A percentile compares a stretch with the other conserved stretches of the same genome.
These are phyloP conservation scores for Clonostachys chloroleuca DNA, from an alignment of 2,329 filamentous ascomycete species.

Conservation along the genomic window DNA sequence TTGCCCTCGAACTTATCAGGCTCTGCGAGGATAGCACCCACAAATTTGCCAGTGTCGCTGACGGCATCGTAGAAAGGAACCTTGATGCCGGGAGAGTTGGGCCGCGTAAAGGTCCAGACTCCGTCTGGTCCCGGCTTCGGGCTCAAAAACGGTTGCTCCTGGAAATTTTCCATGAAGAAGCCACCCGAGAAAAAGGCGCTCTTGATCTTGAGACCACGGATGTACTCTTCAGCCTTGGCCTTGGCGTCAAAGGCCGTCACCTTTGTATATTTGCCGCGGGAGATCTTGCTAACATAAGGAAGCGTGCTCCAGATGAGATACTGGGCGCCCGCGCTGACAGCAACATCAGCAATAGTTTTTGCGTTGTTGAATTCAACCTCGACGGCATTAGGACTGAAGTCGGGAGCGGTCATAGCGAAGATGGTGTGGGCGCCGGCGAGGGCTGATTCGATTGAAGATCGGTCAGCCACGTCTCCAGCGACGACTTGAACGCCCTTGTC, in stretches of 20 bases:
- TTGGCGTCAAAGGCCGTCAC: constrained; percentile 53
- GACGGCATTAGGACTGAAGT: constrained; percentile 21
- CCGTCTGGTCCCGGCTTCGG: background rate
- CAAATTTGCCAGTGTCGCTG: background rate
- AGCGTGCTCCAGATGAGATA: constrained; percentile 42
- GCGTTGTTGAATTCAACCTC: constrained; percentile 33
- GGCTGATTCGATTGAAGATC: constrained; percentile 29
- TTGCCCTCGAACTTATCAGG: background rate
- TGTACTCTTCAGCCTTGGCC: constrained; percentile 51
- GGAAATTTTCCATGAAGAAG: constrained; percentile 37
- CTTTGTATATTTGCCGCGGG: constrained; percentile 25
- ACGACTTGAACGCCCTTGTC: constrained; percentile 32
- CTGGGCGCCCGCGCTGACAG: constrained; percentile 33
- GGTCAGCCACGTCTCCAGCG: constrained; percentile 32
- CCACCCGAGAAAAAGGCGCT: constrained; percentile 33
- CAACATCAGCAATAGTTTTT: constrained; percentile 39
- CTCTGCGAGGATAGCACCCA: background rate
- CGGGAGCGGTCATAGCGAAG: constrained; percentile 32
- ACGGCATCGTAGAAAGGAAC: background rate
- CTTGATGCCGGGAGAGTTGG: background rate
- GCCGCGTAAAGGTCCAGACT: background rate
- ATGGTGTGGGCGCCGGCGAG: constrained; percentile 36
- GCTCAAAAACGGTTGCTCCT: background rate
- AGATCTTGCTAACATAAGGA: constrained; percentile 26
- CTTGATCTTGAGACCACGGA: constrained; percentile 39